Conservation (phyloP, 164 flowering plant genomes). For the Paratinospora sagittata region DNA sequence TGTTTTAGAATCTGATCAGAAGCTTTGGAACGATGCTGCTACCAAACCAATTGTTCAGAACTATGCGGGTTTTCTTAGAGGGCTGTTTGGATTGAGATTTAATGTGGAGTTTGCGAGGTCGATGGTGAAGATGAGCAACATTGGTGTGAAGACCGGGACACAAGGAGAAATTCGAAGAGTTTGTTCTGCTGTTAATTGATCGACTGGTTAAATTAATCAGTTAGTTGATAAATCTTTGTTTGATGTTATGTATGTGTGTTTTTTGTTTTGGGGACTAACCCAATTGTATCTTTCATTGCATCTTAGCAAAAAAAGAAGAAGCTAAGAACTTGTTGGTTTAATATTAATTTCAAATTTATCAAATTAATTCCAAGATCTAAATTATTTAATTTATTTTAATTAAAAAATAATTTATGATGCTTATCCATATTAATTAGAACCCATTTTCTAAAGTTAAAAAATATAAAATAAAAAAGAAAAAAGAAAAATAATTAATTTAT, state of each 20-base stretch:
- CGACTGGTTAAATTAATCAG: constrained; percentile 27
- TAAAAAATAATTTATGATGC: too few relatives aligned
- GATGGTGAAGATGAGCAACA: constrained; percentile 61
- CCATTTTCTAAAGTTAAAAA: too few relatives aligned
- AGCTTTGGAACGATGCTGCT: constrained; percentile 38
- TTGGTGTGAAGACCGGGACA: constrained; percentile 44
- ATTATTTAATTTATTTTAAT: too few relatives aligned
- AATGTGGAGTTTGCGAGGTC: constrained; percentile 40
- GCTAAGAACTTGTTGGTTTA: too few relatives aligned
- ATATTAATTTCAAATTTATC: too few relatives aligned
- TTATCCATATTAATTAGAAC: too few relatives aligned
- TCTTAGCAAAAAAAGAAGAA: too few relatives aligned
- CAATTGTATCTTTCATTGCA: background rate
- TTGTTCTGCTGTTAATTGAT: constrained; percentile 46
- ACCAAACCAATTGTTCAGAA: constrained; percentile 32
- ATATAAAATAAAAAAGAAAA: too few relatives aligned
- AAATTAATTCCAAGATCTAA: too few relatives aligned
- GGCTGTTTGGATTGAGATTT: constrained; percentile 31
- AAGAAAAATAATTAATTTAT: too few relatives aligned
- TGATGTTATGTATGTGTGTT: background rate
- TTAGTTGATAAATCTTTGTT: background rate
- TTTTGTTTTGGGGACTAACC: background rate
- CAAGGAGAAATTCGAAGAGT: constrained; percentile 48
- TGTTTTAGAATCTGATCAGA: constrained; percentile 54
- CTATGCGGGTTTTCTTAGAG: constrained; percentile 27